Base-by-base conservation (phyloP, 805 yeast species). In the Barnettozyma californica region DNA sequence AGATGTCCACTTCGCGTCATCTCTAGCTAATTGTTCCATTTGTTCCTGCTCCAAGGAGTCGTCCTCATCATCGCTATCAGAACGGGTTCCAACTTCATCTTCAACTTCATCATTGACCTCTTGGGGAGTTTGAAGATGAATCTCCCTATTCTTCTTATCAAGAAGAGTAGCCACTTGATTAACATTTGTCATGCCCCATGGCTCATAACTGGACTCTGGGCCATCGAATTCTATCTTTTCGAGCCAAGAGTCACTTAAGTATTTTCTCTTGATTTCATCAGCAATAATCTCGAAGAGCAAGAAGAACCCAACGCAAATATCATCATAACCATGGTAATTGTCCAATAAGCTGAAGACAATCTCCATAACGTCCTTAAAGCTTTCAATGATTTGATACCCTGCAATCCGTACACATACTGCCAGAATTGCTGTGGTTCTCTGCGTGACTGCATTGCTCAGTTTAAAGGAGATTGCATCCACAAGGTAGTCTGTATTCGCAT, bases 311-410 rank as follows among this genome's bases (percentile, higher is more conserved):
- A 83, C 83, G 46, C 87, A 82, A 16, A 94, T 68, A 14, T 73
- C 70, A 2, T 81, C 69, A 63, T 92, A 92, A 0, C 92, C 95
- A 66, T 91, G 96, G 59, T 84, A 92, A 46, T 81, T 72, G 66
- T 92, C 98, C 44, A 92, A 71, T 33, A 91, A 68, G 18, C 83
- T 78, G 63, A 92, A 89, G 53, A 89, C 75, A 3, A 90, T 80
- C 43, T 81, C 77, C 18, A 92, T 69, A 1, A 92, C 73, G 63
- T 92, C 98, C 44, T 73, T 78, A 45, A 92, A 71, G 50, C 81
- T 87, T 29, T 75, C 72, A 13, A 89, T 68, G 21, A 89, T 69
- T 27, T 76, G 70, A 9, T 76, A 68, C 0, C 97, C 97, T 0
- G 91, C 83, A 23, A 90, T 71, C 54, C 75, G 78, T 26, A 88